Conservation (phyloP, 2,329 filamentous ascomycete genomes). For the Monilinia laxa region DNA sequence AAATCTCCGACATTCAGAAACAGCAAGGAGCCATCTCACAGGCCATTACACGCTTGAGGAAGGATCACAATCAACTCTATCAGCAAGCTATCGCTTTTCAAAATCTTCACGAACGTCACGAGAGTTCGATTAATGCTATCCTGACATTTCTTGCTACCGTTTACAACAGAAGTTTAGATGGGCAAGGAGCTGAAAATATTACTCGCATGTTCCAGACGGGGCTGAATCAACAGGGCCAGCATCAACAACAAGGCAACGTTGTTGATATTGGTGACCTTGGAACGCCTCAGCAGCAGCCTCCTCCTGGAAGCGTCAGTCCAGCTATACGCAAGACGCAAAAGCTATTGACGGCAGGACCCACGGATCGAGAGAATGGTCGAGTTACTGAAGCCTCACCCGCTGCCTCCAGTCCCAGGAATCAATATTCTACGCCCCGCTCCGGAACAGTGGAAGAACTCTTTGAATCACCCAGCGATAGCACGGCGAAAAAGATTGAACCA, state of each 20-base stretch:
- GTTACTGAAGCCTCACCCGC: conserved; percentile 31
- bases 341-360: conserved; percentile 40
- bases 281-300: conserved; percentile 30
- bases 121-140: conserved; percentile 98
- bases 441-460: conserved; percentile 61
- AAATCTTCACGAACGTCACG: conserved; percentile 89
- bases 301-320: conserved; percentile 36
- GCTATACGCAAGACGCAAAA: conserved; percentile 35
- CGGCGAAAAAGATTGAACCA: conserved; percentile 56
- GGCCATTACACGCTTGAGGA: conserved; percentile 75
- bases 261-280: conserved; percentile 60
- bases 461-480: conserved; percentile 50
- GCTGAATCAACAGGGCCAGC: conserved; percentile 59
- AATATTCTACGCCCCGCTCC: conserved; percentile 43
- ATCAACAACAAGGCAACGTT: conserved; percentile 53
- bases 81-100: conserved; percentile 88
- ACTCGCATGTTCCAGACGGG: conserved; percentile 80
- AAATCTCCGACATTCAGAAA: conserved; percentile 77
- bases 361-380: conserved; percentile 8
- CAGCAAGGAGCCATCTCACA: conserved; percentile 84
- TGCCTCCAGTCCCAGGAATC: conserved; percentile 36
- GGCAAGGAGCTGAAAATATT: conserved; percentile 74
- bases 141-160: conserved; percentile 95
- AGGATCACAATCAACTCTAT: conserved; percentile 85
- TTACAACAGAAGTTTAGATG: conserved; percentile 89